These are phyloP conservation scores for Hordeum vulgare DNA, from an alignment of 176 grass and related monocot genomes.

Conservation along the genomic window MorexV3_pseudomolecules_assembly NC_058522.1:467976249-467976748, in stretches of 20 bases:
- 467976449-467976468: constrained; percentile 62
- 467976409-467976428: constrained; percentile 17
- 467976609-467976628: constrained; percentile 33
- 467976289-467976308: constrained; percentile 31
- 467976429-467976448: constrained; percentile 45
- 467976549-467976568: constrained; percentile 53
- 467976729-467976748: constrained; percentile 67
- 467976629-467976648: constrained; percentile 44
- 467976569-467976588: constrained; percentile 49
- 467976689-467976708: constrained; percentile 30
- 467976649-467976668: constrained; percentile 43
- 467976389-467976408: constrained; percentile 66
- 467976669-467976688: constrained; percentile 37
- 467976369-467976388: constrained; percentile 35
- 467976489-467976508: constrained; percentile 57
- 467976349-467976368: constrained; percentile 26
- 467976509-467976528: constrained; percentile 42
- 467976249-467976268: background rate
- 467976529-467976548: constrained; percentile 37
- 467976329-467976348: constrained; percentile 39
- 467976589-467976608: constrained; percentile 4
- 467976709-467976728: constrained; percentile 42
- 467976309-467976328: constrained; percentile 39
- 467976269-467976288: constrained; percentile 44
- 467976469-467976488: constrained; percentile 57